A percentile compares a stretch with the other conserved stretches of the same genome.
phyloP scores from a whole-genome alignment of 2,329 filamentous ascomycete genomes.

The Juglanconis juglandina region DNA sequence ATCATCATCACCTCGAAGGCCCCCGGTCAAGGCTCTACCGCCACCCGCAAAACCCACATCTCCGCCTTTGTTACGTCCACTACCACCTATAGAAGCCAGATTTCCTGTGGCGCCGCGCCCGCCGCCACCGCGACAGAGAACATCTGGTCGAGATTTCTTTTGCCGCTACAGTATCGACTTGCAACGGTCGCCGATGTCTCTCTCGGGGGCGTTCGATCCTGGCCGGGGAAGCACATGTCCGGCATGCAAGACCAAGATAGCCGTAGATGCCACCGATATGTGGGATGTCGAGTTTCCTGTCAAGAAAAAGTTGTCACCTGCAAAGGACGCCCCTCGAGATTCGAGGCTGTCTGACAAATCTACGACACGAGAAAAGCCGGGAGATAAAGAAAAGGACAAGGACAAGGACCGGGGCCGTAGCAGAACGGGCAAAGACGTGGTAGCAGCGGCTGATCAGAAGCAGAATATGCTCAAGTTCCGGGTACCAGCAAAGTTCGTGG shows the following conservation, averaged over 20 bases:
- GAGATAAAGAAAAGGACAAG: conserved; percentile 22
- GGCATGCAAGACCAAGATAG: conserved; percentile 24
- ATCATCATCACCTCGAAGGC: conserved; percentile 5
- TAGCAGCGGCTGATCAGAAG: conserved; percentile 25
- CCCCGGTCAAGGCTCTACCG: conserved; percentile 9
- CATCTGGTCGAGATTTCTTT: conserved; percentile 22
- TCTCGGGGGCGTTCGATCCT: conserved; percentile 22
- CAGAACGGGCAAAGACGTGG: conserved; percentile 13
- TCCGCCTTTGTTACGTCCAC: conserved; percentile 16
- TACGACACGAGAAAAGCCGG: too few species aligned
- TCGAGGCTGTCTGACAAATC: background rate
- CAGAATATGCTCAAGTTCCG: conserved; percentile 30
- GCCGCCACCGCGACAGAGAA: conserved; percentile 12
- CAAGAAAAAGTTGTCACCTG: conserved; percentile 21
- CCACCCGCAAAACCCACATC: background rate
- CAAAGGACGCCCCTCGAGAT: conserved; percentile 14
- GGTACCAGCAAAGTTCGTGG: conserved; percentile 25
- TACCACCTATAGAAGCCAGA: too few species aligned
- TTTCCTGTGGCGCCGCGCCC: too few species aligned
- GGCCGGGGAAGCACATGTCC: conserved; percentile 24
- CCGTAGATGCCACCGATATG: conserved; percentile 25
- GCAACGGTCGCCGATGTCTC: conserved; percentile 26
- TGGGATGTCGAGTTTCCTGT: conserved; percentile 27
- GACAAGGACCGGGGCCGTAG: conserved; percentile 10
- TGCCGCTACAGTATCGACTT: conserved; percentile 31